Conservation (phyloP, 768 basidiomycete genomes). For the Lactarius sanguifluus region DNA sequence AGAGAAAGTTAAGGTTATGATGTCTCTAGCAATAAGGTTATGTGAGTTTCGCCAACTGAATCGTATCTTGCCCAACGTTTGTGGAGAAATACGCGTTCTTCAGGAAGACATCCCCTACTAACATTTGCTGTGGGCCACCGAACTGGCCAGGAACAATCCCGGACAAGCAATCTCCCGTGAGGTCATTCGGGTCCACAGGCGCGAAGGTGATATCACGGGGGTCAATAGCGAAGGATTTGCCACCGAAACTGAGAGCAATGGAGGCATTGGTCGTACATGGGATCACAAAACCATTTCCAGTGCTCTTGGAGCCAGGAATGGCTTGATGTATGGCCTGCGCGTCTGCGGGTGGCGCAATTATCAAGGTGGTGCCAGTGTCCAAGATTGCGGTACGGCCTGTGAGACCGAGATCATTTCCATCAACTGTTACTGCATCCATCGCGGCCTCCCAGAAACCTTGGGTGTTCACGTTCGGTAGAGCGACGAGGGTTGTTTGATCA, state of each 20-base stretch:
- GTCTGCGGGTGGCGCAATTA: conserved; percentile 46
- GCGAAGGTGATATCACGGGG: conserved; percentile 63
- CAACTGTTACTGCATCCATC: conserved; percentile 57
- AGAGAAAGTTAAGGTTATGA: not conserved
- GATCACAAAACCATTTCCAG: conserved; percentile 55
- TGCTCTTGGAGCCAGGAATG: conserved; percentile 55
- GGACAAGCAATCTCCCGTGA: conserved; percentile 63
- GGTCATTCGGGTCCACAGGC: conserved; percentile 50
- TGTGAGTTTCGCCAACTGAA: conserved; percentile 58
- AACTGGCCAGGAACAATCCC: conserved; percentile 66
- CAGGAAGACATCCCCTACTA: conserved; percentile 73
- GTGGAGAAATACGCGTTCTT: conserved; percentile 77
- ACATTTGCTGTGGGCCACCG: conserved; percentile 61
- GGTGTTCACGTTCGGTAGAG: conserved; percentile 59
- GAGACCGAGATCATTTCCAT: conserved; percentile 54
- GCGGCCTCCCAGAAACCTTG: conserved; percentile 81
- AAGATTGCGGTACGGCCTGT: conserved; percentile 66
- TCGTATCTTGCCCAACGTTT: conserved; percentile 54
- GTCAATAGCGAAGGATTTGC: conserved; percentile 58
- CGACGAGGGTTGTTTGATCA: conserved; percentile 54
- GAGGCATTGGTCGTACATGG: conserved; percentile 60
- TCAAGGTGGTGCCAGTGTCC: conserved; percentile 50
- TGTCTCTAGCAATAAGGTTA: conserved; percentile 28
- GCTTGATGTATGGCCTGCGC: conserved; percentile 52
- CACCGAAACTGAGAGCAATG: conserved; percentile 60